phyloP scores from a whole-genome alignment of 805 yeast genomes.

The Aciculoconidium aculeatum region DNA sequence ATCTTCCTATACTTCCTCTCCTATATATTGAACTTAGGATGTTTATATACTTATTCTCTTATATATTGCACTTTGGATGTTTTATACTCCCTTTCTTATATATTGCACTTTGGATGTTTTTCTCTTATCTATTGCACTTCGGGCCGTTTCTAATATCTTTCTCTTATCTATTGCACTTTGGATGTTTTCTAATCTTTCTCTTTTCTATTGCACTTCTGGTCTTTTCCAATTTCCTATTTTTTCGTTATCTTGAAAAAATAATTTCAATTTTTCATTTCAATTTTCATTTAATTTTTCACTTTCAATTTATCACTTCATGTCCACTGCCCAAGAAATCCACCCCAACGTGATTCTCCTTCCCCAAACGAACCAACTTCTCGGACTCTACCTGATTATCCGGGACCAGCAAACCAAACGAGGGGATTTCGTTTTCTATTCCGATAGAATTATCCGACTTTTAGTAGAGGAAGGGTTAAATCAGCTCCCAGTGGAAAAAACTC shows the following conservation, averaged over 20 bases:
- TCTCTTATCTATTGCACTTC: no score
- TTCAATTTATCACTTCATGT: slow-evolving; percentile 10
- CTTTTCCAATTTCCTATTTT: no score
- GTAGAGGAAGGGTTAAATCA: slow-evolving; percentile 96
- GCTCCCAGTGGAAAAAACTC: slow-evolving; percentile 71
- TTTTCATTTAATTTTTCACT: slow-evolving; percentile 2
- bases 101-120: no score
- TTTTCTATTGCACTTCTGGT: not conserved
- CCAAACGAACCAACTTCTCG: slow-evolving; percentile 85
- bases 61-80: no score
- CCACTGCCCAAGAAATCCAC: slow-evolving; percentile 15
- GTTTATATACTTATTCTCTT: no score
- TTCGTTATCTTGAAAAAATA: not conserved
- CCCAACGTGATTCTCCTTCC: slow-evolving; percentile 65
- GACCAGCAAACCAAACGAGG: slow-evolving; percentile 75
- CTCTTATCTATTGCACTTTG: no score
- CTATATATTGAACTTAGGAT: no score
- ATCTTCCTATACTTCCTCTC: no score
- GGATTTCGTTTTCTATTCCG: slow-evolving; percentile 92
- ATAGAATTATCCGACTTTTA: slow-evolving; percentile 84
- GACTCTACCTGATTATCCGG: slow-evolving; percentile 87
- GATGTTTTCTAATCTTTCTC: slow-evolving; percentile 1
- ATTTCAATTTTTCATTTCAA: not conserved
- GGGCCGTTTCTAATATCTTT: no score
- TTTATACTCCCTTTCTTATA: no score